These are phyloP conservation scores for Streptanthus diversifolius DNA, from an alignment of 345 rosid species.

Conservation along the genomic window DNA sequence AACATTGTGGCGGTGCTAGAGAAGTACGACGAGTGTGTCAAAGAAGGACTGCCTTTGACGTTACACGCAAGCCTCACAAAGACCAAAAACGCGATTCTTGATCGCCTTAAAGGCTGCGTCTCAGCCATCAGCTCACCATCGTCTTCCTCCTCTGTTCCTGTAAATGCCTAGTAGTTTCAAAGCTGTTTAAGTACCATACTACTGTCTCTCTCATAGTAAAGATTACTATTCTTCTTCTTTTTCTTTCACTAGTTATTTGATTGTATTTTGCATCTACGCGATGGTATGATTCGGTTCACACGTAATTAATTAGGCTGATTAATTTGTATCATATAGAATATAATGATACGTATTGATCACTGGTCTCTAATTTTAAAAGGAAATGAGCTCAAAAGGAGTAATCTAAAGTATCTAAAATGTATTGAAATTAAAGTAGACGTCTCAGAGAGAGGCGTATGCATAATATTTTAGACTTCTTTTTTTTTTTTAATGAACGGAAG, in stretches of 20 bases:
- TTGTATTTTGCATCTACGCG: background rate
- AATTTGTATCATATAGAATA: background rate
- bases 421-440: background rate
- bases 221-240: constrained; percentile 10
- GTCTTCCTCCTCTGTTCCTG: constrained; percentile 60
- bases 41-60: constrained; percentile 85
- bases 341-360: background rate
- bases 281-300: constrained; percentile 14
- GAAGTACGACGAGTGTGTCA: constrained; percentile 78
- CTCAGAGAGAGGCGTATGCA: background rate
- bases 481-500: background rate
- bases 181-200: constrained; percentile 6
- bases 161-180: constrained; percentile 56
- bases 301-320: constrained; percentile 3
- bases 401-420: background rate
- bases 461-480: background rate
- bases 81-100: constrained; percentile 57
- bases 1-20: constrained; percentile 74
- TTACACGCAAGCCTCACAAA: constrained; percentile 62
- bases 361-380: background rate
- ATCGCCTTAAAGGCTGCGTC: constrained; percentile 72
- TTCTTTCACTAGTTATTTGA: background rate
- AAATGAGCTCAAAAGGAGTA: background rate
- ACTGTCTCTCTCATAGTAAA: constrained; percentile 7
- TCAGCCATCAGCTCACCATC: constrained; percentile 41